Evolutionary conservation across 1,139 yeast species (phyloP).

Genomic region (Diutina sp.): DNA sequence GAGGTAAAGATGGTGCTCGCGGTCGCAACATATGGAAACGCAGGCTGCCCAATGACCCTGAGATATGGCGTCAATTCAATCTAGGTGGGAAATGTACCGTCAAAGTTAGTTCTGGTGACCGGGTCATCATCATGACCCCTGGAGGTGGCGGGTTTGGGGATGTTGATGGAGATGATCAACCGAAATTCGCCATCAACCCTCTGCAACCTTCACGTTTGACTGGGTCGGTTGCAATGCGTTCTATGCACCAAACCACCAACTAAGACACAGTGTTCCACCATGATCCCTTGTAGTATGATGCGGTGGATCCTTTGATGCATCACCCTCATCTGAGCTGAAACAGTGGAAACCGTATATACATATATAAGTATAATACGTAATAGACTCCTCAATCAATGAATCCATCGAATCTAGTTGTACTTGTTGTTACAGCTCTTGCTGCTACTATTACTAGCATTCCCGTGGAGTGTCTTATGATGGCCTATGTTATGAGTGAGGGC

Average conservation of each 20-base stretch:
- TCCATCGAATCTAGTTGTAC: neutral
- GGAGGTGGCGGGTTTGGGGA: conserved; percentile 46
- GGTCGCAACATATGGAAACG: conserved; percentile 49
- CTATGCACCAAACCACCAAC: neutral
- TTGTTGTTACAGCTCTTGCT: neutral
- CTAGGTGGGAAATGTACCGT: conserved; percentile 34
- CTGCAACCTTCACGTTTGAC: neutral
- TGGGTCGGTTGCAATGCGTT: neutral
- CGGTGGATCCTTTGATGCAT: neutral
- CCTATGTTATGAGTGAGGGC: neutral
- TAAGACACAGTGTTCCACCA: neutral
- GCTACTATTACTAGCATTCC: neutral
- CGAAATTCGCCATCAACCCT: neutral
- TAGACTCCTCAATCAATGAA: neutral
- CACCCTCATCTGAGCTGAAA: neutral
- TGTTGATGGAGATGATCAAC: neutral
- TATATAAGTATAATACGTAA: neutral
- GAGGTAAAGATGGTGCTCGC: conserved; percentile 45
- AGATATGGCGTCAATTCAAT: conserved; percentile 13
- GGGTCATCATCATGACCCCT: conserved; percentile 33
- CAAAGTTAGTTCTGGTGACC: conserved; percentile 25
- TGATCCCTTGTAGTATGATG: neutral
- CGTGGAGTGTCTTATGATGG: neutral
- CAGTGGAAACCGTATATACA: neutral
- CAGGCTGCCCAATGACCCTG: conserved; percentile 11